Base-by-base conservation (phyloP, 2,329 filamentous ascomycete genomes). In the Beauveria sp. region DNA sequence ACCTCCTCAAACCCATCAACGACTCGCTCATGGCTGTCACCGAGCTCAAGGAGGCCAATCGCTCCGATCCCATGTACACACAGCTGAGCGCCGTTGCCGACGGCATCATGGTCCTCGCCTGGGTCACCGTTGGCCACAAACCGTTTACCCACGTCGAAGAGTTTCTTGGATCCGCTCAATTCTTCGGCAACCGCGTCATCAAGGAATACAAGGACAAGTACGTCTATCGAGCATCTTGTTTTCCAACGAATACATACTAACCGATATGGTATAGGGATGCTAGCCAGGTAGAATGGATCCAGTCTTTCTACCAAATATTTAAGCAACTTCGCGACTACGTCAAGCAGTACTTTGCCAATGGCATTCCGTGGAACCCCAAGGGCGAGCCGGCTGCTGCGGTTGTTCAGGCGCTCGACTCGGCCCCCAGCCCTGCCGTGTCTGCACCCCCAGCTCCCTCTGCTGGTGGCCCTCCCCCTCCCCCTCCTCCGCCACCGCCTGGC, bases 101-200 rank as follows among this genome's bases (percentile, higher is more conserved):
- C 71, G 93, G 93, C 66, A 93, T 96, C 66, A 88, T 91, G 70
- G 87, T 92, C 45, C 79, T 99, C 62, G 91, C 90, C 40, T 99
- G 95, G 95, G 89, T 98, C 62, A 89, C 88, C 0, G 85, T 95
- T 54, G 90, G 96, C 58, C 82, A 79, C 65, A 92, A 91, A 71
- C 95, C 95, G 2, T 87, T 84, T 65, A 93, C 95, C 70, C 90
- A 93, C 69, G 89, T 98, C 52, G 87, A 87, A 52, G 93, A 96
- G 67, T 88, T 88, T 63, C 81, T 96, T 22, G 87, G 88, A 34
- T 88, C 91, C 56, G 91, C 93, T 46, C 89, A 98, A 73, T 96
- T 96, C 78, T 97, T 91, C 69, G 95, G 95, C 40, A 98, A 99
- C 78, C 86, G 93, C 68, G 90, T 99, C 43, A 78, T 98, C 67